Conservation (phyloP, 495 filamentous ascomycete species). For the Penicillium flavigenum region DNA sequence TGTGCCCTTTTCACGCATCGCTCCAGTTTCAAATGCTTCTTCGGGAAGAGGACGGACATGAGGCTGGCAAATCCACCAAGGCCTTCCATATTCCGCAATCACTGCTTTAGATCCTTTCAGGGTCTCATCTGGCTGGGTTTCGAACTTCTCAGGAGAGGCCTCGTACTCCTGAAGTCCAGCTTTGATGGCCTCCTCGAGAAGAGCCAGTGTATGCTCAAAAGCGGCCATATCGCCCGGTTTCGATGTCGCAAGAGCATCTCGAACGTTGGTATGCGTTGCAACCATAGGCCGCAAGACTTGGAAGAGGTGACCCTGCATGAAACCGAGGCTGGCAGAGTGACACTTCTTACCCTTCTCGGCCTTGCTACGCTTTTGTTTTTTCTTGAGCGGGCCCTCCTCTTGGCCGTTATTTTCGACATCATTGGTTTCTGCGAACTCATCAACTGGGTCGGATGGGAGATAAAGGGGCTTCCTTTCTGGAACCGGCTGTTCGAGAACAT, state of each 20-base stretch:
- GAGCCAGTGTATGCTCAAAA: conserved; percentile 67
- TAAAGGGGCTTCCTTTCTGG: conserved; percentile 71
- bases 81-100: conserved; percentile 68
- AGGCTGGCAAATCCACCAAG: conserved; percentile 93
- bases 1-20: conserved; percentile 65
- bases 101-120: conserved; percentile 61
- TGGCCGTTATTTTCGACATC: conserved; percentile 35
- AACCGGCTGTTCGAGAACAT: conserved; percentile 61
- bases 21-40: conserved; percentile 81
- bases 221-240: conserved; percentile 63
- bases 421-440: conserved; percentile 34
- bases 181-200: conserved; percentile 69
- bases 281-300: conserved; percentile 83
- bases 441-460: conserved; percentile 60
- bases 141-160: conserved; percentile 55
- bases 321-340: conserved; percentile 69
- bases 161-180: conserved; percentile 74
- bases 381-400: conserved; percentile 49
- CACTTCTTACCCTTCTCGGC: conserved; percentile 44
- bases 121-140: conserved; percentile 35
- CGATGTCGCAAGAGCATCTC: conserved; percentile 71
- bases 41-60: conserved; percentile 84
- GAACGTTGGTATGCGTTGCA: conserved; percentile 70
- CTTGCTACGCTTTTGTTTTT: conserved; percentile 58
- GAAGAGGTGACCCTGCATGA: conserved; percentile 91